phyloP scores from a whole-genome alignment of 2,329 filamentous ascomycete genomes.

The Diaporthe vexans region DNA sequence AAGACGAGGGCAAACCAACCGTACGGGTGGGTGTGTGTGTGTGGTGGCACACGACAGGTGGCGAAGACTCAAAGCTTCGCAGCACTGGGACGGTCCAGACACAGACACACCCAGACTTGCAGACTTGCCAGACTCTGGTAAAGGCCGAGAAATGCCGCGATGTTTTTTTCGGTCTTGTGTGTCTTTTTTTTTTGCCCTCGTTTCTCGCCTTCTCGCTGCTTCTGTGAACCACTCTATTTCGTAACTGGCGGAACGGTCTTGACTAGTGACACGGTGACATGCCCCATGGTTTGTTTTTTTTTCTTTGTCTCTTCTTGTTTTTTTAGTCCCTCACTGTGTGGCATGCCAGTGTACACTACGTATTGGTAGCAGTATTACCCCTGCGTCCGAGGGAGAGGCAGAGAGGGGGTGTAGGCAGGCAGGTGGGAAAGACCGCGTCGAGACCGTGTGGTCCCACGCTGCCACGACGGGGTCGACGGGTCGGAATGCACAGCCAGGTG shows the following conservation, averaged over 20 bases:
- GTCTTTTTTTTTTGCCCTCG: not conserved
- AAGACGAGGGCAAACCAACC: not conserved
- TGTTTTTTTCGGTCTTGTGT: not conserved
- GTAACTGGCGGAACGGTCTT: slow-evolving; percentile 7
- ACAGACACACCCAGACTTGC: not conserved
- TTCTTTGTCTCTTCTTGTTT: not conserved
- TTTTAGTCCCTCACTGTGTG: slow-evolving; percentile 4
- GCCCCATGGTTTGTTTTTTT: slow-evolving; percentile 11
- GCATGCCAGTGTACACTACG: not conserved
- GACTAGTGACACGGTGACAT: not conserved
- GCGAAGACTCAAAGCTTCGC: slow-evolving; percentile 34
- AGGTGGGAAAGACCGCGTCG: slow-evolving; percentile 33
- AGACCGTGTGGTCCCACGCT: slow-evolving; percentile 33
- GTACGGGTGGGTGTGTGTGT: slow-evolving; percentile 8
- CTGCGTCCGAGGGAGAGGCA: slow-evolving; percentile 22
- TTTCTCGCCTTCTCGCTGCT: slow-evolving; percentile 12
- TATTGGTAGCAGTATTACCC: slow-evolving; percentile 6
- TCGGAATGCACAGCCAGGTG: slow-evolving; percentile 37
- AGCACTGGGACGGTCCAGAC: not conserved
- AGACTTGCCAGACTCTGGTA: not conserved
- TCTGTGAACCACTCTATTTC: not conserved
- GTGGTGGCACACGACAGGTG: slow-evolving; percentile 38
- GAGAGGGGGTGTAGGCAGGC: not conserved
- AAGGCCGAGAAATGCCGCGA: slow-evolving; percentile 34
- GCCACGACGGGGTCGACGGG: slow-evolving; percentile 33